Conservation (phyloP, 495 filamentous ascomycete species). For the Letharia lupina region DNA sequence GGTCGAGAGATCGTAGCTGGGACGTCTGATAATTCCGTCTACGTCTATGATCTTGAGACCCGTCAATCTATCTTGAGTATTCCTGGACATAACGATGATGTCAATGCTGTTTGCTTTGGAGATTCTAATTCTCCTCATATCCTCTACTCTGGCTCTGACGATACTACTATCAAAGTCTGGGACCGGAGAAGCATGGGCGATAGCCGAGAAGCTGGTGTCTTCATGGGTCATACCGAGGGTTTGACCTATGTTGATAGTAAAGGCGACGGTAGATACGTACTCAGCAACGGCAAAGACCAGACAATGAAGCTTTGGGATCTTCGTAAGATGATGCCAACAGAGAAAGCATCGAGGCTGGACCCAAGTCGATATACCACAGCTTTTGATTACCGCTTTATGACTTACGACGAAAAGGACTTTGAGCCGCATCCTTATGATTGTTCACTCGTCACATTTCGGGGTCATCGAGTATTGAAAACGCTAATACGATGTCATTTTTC, state of each 20-base stretch:
- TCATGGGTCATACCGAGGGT: constrained; percentile 89
- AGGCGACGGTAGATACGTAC: constrained; percentile 87
- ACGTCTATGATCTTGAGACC: constrained; percentile 90
- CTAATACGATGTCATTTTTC: constrained; percentile 95
- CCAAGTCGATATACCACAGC: constrained; percentile 50
- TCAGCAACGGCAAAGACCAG: constrained; percentile 94
- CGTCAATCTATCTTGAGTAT: constrained; percentile 65
- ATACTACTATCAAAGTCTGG: constrained; percentile 72
- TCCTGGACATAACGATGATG: constrained; percentile 72
- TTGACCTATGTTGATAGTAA: constrained; percentile 95
- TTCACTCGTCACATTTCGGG: constrained; percentile 85
- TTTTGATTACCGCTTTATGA: constrained; percentile 80
- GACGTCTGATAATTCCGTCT: constrained; percentile 65
- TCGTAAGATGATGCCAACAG: constrained; percentile 66
- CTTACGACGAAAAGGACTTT: constrained; percentile 60
- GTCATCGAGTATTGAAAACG: constrained; percentile 79
- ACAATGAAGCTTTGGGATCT: constrained; percentile 98
- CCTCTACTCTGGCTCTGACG: constrained; percentile 89
- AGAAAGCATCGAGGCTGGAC: constrained; percentile 49
- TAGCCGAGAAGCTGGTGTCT: constrained; percentile 79
- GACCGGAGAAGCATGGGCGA: constrained; percentile 86
- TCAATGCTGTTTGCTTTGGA: constrained; percentile 95
- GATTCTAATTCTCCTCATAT: constrained; percentile 87
- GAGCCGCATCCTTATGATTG: constrained; percentile 77
- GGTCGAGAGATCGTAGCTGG: constrained; percentile 87